Evolutionary conservation across 345 rosid species (phyloP).

Genomic region (Psidium guajava): DNA sequence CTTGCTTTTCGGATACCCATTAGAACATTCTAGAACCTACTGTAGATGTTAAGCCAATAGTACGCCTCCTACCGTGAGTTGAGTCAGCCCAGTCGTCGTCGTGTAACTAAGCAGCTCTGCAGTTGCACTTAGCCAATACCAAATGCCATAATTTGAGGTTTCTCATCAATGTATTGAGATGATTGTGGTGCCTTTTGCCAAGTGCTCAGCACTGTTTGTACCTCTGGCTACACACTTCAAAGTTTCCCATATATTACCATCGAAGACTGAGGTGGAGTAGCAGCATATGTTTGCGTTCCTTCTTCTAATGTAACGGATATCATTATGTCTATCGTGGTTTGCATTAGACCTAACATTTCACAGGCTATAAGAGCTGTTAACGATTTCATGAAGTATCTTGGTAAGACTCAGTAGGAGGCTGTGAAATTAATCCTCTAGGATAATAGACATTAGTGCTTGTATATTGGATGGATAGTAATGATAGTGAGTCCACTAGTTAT

Average conservation of each 20-base stretch:
- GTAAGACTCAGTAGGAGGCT: constrained; percentile 4
- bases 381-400: background rate
- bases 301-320: background rate
- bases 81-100: background rate
- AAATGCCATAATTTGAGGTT: background rate
- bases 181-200: background rate
- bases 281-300: background rate
- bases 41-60: background rate
- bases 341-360: background rate
- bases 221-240: too few relatives aligned
- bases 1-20: background rate
- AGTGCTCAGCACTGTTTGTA: background rate
- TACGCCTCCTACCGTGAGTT: background rate
- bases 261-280: too few relatives aligned
- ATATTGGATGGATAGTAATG: background rate
- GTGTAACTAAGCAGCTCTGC: background rate
- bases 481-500: too few relatives aligned
- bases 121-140: background rate
- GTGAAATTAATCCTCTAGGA: background rate
- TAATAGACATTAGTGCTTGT: too few relatives aligned
- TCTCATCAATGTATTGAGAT: background rate
- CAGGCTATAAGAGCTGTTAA: background rate
- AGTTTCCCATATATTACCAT: too few relatives aligned
- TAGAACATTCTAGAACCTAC: background rate
- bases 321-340: background rate